phyloP scores from a whole-genome alignment of 371 early-diverging fungal genomes.

The Dinochytrium kinnereticum region DNA sequence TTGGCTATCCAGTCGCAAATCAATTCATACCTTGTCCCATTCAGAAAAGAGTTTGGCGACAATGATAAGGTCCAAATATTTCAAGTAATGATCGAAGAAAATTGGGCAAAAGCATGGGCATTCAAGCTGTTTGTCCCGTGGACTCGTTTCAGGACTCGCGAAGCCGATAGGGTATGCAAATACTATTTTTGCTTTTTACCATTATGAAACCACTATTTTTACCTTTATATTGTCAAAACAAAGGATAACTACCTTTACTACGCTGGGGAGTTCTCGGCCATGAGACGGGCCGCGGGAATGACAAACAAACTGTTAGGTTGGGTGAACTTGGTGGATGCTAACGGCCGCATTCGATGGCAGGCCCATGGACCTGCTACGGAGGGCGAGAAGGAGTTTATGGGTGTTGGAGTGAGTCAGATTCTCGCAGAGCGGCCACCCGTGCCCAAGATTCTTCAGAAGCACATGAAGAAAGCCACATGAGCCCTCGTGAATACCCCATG shows the following conservation, averaged over 20 bases:
- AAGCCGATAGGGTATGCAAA: constrained; percentile 61
- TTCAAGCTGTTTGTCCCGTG: constrained; percentile 44
- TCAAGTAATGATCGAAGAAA: constrained; percentile 36
- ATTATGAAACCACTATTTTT: not conserved
- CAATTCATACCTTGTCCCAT: constrained; percentile 61
- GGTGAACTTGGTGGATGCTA: constrained; percentile 74
- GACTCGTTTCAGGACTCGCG: constrained; percentile 62
- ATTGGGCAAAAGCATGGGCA: constrained; percentile 33
- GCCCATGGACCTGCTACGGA: constrained; percentile 78
- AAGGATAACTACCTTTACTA: constrained; percentile 67
- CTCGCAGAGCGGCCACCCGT: not conserved
- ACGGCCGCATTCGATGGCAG: constrained; percentile 82
- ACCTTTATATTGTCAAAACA: not conserved
- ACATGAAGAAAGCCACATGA: not conserved
- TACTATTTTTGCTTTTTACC: not conserved
- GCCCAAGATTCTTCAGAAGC: not conserved
- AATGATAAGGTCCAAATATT: constrained; percentile 27
- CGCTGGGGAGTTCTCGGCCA: constrained; percentile 63
- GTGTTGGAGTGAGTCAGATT: not conserved
- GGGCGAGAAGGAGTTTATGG: constrained; percentile 51
- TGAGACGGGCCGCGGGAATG: constrained; percentile 68
- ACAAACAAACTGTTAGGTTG: constrained; percentile 79
- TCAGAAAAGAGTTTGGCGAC: constrained; percentile 50
- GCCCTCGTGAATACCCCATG: no score
- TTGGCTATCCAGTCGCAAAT: constrained; percentile 63